Conservation (phyloP, 768 basidiomycete species). For the Tricholoma terreum region DNA sequence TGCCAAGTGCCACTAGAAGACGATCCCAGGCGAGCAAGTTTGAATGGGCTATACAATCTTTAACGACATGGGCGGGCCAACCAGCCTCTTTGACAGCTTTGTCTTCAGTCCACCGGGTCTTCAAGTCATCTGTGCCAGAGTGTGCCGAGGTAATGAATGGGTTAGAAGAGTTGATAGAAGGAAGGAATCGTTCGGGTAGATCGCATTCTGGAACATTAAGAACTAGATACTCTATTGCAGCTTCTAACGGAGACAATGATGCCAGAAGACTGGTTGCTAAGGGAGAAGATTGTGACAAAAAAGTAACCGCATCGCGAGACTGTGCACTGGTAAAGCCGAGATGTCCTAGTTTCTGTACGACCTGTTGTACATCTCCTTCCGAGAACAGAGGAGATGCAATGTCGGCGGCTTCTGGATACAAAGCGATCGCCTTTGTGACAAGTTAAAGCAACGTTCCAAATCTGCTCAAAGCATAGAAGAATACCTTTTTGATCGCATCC, state of each 20-base stretch:
- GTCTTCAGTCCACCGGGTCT: conserved; percentile 77
- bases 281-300: conserved; percentile 54
- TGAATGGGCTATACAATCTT: conserved; percentile 43
- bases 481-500: conserved; percentile 72
- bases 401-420: conserved; percentile 49
- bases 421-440: conserved; percentile 41
- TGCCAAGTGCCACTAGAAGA: conserved; percentile 55
- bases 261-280: conserved; percentile 61
- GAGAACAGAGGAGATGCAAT: conserved; percentile 32
- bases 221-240: conserved; percentile 81
- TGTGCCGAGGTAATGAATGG: conserved; percentile 67
- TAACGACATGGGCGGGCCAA: conserved; percentile 72
- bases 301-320: conserved; percentile 48
- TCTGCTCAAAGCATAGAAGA: not conserved
- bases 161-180: conserved; percentile 60
- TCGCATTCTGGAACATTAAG: conserved; percentile 86
- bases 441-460: conserved; percentile 8
- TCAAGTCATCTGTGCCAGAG: conserved; percentile 59
- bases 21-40: conserved; percentile 48
- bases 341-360: conserved; percentile 53
- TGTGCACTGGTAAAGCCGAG: conserved; percentile 68
- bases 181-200: conserved; percentile 70
- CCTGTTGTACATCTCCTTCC: conserved; percentile 37
- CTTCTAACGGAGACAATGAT: conserved; percentile 63
- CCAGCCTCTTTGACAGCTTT: conserved; percentile 81